Base-by-base conservation (phyloP, 495 filamentous ascomycete species). In the Podospora pseudopauciseta region DNA sequence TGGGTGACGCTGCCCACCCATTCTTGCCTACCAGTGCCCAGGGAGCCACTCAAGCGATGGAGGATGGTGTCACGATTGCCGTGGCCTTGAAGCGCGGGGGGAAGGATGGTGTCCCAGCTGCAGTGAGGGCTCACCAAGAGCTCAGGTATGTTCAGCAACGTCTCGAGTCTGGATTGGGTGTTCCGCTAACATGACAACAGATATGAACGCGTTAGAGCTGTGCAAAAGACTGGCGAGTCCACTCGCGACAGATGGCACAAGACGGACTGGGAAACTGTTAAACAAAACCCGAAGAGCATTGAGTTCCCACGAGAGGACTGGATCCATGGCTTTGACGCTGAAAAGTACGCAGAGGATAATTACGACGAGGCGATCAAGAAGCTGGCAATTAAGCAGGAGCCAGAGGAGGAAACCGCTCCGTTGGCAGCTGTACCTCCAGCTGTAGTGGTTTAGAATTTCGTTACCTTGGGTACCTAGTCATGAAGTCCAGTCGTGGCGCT, bases 31-130 rank as follows among this genome's bases (percentile, higher is more conserved):
- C 87, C 0, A 86, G 83, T 13, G 86, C 83, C 0, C 86, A 89
- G 71, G 89, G 88, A 0, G 88, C 86, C 0, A 88, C 86, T 0
- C 87, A 89, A 71, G 88, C 89, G 0, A 82, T 91, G 74, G 89
- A 91, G 70, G 89, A 90, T 65, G 81, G 80, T 13, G 86, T 87
- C 7, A 85, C 83, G 0, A 80, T 90, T 26, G 87, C 87, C 4
- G 81, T 87, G 11, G 87, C 85, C 62, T 71, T 90, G 63, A 81
- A 82, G 54, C 72, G 81, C 5, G 86, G 79, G 6, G 87, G 87
- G 1, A 87, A 86, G 68, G 77, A 69, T 0, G 81, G 85, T 63
- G 73, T 88, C 4, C 77, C 76, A 0, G 73, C 68, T 5, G 83
- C 83, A 0, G 79, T 86, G 18, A 74, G 77, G 49, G 79, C 81